phyloP scores from a whole-genome alignment of 2,329 filamentous ascomycete genomes.

The Phialocephala subalpina region DNA sequence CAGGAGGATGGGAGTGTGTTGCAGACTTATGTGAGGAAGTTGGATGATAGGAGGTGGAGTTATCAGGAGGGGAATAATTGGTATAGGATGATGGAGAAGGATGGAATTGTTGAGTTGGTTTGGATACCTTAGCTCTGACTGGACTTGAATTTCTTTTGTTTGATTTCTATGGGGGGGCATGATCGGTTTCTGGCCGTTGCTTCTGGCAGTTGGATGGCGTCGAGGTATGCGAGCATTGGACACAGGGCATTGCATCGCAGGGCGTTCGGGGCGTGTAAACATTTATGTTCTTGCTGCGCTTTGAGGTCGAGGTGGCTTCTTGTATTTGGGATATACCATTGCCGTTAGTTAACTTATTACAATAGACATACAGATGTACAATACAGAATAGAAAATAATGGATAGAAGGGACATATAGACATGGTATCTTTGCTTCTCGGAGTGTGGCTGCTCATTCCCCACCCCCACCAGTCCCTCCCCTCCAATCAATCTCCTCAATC shows the following conservation, averaged over 20 bases:
- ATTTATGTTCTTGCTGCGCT: no score
- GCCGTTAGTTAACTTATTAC: no score
- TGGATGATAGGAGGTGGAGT: slow-evolving; percentile 62
- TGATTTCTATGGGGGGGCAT: not conserved
- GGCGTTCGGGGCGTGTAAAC: no score
- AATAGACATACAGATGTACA: no score
- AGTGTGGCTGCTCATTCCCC: no score
- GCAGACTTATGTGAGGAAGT: slow-evolving; percentile 61
- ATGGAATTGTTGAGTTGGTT: slow-evolving; percentile 64
- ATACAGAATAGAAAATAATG: no score
- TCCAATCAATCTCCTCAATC: no score
- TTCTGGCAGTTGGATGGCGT: not conserved
- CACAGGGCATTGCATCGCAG: not conserved
- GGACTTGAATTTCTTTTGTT: not conserved
- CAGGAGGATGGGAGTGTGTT: slow-evolving; percentile 58
- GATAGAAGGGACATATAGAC: no score
- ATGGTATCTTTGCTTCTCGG: no score
- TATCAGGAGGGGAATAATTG: slow-evolving; percentile 47
- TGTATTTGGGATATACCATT: no score
- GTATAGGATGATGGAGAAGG: slow-evolving; percentile 56
- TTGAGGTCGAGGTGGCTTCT: no score
- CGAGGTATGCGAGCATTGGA: not conserved
- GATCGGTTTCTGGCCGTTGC: not conserved
- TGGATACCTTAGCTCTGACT: slow-evolving; percentile 47
- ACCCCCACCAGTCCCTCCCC: no score